These are phyloP conservation scores for Verticillium nubilum DNA, from an alignment of 2,329 filamentous ascomycete genomes.

Conservation along the genomic window DNA sequence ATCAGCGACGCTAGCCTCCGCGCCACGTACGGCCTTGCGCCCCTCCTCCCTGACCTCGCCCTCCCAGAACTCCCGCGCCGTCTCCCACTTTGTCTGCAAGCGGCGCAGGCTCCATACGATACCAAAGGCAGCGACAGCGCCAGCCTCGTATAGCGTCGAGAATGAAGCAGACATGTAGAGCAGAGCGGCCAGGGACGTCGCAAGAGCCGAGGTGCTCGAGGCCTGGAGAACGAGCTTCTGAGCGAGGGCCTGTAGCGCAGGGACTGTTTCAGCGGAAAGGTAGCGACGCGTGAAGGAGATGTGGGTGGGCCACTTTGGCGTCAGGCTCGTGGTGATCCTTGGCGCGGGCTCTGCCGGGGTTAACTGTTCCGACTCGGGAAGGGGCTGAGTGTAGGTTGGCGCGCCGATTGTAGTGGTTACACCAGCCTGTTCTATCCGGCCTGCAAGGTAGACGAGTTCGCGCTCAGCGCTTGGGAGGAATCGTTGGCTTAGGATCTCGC, in stretches of 20 bases:
- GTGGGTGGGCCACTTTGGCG: conserved; percentile 63
- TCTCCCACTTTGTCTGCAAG: conserved; percentile 59
- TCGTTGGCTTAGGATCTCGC: conserved; percentile 68
- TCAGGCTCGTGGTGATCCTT: background rate
- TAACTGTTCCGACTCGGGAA: conserved; percentile 11
- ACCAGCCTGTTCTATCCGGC: conserved; percentile 57
- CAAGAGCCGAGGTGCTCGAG: conserved; percentile 63
- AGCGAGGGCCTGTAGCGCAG: conserved; percentile 65
- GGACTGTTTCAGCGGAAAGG: conserved; percentile 61
- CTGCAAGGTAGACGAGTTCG: conserved; percentile 76
- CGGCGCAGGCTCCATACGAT: conserved; percentile 52
- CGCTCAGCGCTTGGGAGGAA: conserved; percentile 78
- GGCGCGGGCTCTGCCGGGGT: background rate
- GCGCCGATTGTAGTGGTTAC: conserved; percentile 14
- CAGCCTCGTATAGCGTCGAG: conserved; percentile 53
- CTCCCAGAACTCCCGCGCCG: conserved; percentile 56
- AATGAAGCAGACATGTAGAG: conserved; percentile 52
- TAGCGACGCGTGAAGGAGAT: conserved; percentile 67
- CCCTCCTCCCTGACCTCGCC: conserved; percentile 63
- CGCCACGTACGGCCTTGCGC: conserved; percentile 53
- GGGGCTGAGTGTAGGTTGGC: conserved; percentile 28
- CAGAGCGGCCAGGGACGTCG: conserved; percentile 47
- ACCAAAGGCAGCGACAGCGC: conserved; percentile 56
- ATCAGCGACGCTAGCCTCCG: conserved; percentile 46
- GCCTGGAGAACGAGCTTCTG: conserved; percentile 73